phyloP scores from a whole-genome alignment of 257 asterid genomes.

The Misopates orontium region DNA sequence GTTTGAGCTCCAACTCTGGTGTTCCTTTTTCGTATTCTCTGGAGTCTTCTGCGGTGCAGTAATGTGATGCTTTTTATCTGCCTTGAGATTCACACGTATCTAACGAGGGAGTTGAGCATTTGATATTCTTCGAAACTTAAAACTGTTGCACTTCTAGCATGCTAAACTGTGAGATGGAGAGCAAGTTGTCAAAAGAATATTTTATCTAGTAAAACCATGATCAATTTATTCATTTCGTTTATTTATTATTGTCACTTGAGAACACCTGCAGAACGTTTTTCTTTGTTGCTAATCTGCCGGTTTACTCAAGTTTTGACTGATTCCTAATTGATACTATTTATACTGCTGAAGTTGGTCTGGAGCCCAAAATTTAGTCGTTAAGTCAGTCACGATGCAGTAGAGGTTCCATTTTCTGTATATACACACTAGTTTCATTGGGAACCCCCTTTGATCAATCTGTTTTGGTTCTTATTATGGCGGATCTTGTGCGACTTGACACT shows the following conservation, averaged over 20 bases:
- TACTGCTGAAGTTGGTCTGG: not conserved
- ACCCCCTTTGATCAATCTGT: not conserved
- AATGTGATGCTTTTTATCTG: not conserved
- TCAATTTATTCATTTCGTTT: not conserved
- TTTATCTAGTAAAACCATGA: not conserved
- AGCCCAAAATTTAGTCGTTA: not conserved
- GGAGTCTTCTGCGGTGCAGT: not conserved
- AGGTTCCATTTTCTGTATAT: not conserved
- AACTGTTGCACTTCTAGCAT: not conserved
- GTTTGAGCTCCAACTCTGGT: constrained; percentile 1
- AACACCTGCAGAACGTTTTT: not conserved
- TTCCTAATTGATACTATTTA: not conserved
- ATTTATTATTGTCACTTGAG: not conserved
- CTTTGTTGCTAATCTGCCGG: not conserved
- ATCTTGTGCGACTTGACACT: not conserved
- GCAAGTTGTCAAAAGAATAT: not conserved
- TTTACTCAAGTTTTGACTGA: not conserved
- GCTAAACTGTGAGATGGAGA: not conserved
- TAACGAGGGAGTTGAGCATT: no score
- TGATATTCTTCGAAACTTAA: not conserved
- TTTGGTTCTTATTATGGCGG: not conserved
- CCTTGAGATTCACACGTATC: no score
- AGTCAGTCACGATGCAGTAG: not conserved
- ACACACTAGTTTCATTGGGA: not conserved
- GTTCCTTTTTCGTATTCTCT: not conserved